Percentiles rank a stretch among this genome's conserved stretches.
These are phyloP conservation scores for Diplodia seriata DNA, from an alignment of 2,329 filamentous ascomycete genomes.

Conservation along the genomic window DNA sequence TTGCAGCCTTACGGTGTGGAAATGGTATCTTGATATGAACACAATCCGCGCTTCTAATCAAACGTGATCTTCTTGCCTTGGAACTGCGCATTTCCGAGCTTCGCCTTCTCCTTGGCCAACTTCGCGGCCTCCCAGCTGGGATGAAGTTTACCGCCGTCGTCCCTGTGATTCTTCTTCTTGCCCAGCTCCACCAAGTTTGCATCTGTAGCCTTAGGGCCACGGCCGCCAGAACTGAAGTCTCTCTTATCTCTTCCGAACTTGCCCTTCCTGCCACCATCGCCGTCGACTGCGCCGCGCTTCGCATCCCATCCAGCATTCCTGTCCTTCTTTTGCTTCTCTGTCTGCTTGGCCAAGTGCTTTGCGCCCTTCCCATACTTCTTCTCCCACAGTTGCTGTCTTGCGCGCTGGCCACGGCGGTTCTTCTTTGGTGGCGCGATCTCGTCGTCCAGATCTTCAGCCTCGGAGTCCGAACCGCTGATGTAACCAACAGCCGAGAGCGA, in stretches of 20 bases:
- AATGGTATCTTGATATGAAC: slow-evolving; percentile 19
- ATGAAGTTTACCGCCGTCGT: slow-evolving; percentile 64
- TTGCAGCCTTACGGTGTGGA: not conserved
- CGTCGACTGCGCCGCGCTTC: slow-evolving; percentile 59
- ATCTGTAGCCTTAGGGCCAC: slow-evolving; percentile 42
- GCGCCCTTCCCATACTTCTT: slow-evolving; percentile 78
- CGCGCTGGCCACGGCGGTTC: slow-evolving; percentile 77
- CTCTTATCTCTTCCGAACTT: slow-evolving; percentile 37
- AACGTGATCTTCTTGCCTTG: slow-evolving; percentile 69
- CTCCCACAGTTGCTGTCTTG: slow-evolving; percentile 80
- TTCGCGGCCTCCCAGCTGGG: slow-evolving; percentile 70
- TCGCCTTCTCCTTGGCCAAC: slow-evolving; percentile 63
- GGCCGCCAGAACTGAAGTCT: slow-evolving; percentile 38
- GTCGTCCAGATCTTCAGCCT: slow-evolving; percentile 58
- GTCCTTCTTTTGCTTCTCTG: slow-evolving; percentile 43
- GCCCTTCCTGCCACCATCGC: slow-evolving; percentile 34
- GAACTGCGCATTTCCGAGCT: slow-evolving; percentile 54
- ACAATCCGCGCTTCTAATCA: slow-evolving; percentile 52
- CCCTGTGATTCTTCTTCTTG: slow-evolving; percentile 40
- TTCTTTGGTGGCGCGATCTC: slow-evolving; percentile 66
- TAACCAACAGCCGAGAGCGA: slow-evolving; percentile 79
- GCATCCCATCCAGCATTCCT: slow-evolving; percentile 65
- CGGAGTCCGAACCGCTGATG: slow-evolving; percentile 75
- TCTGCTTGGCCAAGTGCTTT: slow-evolving; percentile 65
- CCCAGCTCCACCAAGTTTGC: slow-evolving; percentile 44